Conservation (phyloP, 305 asterid genomes). For the Euphrasia arctica region DNA sequence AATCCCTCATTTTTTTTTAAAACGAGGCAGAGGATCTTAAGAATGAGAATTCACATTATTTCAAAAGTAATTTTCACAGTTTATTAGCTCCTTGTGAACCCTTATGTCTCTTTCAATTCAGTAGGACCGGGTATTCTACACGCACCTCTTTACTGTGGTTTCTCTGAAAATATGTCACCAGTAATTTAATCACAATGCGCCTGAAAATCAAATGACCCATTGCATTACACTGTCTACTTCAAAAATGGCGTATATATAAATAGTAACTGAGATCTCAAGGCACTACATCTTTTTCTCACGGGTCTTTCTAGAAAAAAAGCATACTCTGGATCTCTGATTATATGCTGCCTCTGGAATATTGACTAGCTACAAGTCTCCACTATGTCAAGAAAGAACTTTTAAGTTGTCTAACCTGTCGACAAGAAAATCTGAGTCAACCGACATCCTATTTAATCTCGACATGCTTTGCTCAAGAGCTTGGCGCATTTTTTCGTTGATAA, state of each 20-base stretch:
- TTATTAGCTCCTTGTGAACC: slow-evolving; percentile 12
- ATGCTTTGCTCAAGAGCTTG: slow-evolving; percentile 95
- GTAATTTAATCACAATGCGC: slow-evolving; percentile 91
- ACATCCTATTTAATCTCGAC: slow-evolving; percentile 97
- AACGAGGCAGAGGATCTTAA: not conserved
- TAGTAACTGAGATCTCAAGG: not conserved
- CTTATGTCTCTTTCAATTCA: not conserved
- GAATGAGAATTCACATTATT: not conserved
- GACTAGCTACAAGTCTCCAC: slow-evolving; percentile 1
- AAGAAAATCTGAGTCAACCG: slow-evolving; percentile 89
- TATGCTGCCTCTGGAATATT: slow-evolving; percentile 12
- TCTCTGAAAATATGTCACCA: slow-evolving; percentile 92
- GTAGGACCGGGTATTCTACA: not conserved
- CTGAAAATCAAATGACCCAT: slow-evolving; percentile 42
- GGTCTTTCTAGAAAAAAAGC: slow-evolving; percentile 12
- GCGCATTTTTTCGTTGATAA: slow-evolving; percentile 69
- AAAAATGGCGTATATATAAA: not conserved
- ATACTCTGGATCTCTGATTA: not conserved
- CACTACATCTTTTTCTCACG: not conserved
- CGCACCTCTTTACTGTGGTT: slow-evolving; percentile 95
- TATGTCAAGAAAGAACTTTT: not conserved
- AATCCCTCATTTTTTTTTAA: not conserved
- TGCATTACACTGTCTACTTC: not conserved
- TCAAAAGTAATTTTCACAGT: not conserved
- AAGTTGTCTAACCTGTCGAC: slow-evolving; percentile 78